Evolutionary conservation across 257 asterid species (phyloP).

Genomic region (Prunella vulgaris): DNA sequence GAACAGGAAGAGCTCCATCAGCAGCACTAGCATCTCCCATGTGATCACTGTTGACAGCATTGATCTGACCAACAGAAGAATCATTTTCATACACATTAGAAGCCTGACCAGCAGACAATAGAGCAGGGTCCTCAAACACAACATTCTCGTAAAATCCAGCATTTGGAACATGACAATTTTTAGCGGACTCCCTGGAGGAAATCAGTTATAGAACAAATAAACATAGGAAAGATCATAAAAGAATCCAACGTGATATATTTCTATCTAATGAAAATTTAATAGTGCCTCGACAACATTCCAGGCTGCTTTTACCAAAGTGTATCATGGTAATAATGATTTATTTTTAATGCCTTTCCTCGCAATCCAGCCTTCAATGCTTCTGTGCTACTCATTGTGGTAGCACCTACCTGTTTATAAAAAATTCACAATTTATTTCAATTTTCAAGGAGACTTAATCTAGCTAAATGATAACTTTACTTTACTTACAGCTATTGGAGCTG

Average conservation of each 20-base stretch:
- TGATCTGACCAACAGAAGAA: slow-evolving; percentile 36
- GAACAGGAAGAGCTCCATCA: slow-evolving; percentile 28
- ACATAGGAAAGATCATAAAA: neutral
- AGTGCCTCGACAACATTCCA: neutral
- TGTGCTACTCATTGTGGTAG: slow-evolving; percentile 70
- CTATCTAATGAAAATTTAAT: slow-evolving; percentile 3
- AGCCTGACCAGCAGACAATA: slow-evolving; percentile 35
- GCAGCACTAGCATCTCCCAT: slow-evolving; percentile 27
- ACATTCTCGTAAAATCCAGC: slow-evolving; percentile 83
- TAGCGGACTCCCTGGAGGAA: slow-evolving; percentile 65
- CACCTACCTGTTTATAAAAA: slow-evolving; percentile 62
- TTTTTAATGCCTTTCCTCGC: slow-evolving; percentile 88
- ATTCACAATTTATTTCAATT: slow-evolving; percentile 1
- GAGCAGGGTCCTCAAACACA: slow-evolving; percentile 83
- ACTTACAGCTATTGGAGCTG: slow-evolving; percentile 93
- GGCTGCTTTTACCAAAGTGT: slow-evolving; percentile 63
- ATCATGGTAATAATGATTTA: slow-evolving; percentile 73
- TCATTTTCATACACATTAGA: slow-evolving; percentile 57
- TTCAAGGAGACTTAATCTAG: neutral
- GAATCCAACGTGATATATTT: neutral
- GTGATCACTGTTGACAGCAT: slow-evolving; percentile 32
- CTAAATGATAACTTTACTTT: slow-evolving; percentile 15
- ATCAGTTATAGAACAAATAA: slow-evolving; percentile 12
- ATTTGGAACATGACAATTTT: slow-evolving; percentile 75
- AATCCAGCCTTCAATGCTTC: slow-evolving; percentile 84